phyloP scores from a whole-genome alignment of 2,329 filamentous ascomycete species.

The Ceratocystis harringtonii region DNA sequence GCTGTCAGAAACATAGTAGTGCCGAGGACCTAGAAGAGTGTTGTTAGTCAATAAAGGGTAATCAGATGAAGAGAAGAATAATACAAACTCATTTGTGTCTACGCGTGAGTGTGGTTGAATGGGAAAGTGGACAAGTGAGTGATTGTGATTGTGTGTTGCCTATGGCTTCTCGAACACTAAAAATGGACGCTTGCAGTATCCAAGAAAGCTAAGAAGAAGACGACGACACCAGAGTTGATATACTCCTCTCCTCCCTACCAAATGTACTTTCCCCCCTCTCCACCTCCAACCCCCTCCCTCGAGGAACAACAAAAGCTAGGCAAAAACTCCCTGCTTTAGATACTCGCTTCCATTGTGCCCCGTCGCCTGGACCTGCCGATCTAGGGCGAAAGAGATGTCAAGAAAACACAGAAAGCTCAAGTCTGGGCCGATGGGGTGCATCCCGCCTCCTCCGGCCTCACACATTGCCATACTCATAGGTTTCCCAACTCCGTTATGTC shows the following conservation, averaged over 20 bases:
- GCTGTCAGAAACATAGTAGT: not conserved
- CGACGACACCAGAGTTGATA: no score
- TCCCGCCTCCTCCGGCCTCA: not conserved
- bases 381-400: not conserved
- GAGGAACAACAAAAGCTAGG: no score
- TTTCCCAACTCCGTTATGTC: no score
- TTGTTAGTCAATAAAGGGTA: not conserved
- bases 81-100: not conserved
- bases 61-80: not conserved
- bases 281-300: no score
- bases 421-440: not conserved
- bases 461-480: no score
- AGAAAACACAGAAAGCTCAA: not conserved
- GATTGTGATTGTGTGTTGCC: no score
- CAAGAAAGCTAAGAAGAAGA: no score
- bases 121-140: not conserved
- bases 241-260: no score
- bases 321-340: no score
- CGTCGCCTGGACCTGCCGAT: not conserved
- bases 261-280: no score
- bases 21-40: not conserved
- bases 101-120: not conserved
- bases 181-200: no score
- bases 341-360: not conserved
- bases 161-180: no score